These are phyloP conservation scores for Pyricularia grisea DNA, from an alignment of 2,329 filamentous ascomycete species.

Conservation along the genomic window DNA sequence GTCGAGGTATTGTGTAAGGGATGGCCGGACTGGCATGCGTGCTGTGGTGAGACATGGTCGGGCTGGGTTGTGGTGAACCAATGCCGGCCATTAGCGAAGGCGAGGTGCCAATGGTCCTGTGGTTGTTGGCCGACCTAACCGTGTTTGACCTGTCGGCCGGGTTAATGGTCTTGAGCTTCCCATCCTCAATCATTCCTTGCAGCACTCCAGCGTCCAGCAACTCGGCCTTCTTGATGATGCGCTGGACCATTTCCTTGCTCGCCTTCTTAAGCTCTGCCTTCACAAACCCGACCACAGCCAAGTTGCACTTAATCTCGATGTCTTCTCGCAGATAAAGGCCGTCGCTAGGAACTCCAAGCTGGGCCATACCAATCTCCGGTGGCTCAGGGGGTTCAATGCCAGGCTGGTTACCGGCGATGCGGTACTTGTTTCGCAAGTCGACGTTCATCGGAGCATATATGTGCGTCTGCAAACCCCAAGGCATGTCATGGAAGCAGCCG, in stretches of 20 bases:
- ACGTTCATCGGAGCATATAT: conserved; percentile 59
- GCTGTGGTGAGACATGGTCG: conserved; percentile 13
- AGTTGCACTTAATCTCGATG: conserved; percentile 61
- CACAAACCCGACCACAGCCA: conserved; percentile 55
- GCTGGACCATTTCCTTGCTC: conserved; percentile 56
- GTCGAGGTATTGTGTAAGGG: conserved; percentile 31
- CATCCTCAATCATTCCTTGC: conserved; percentile 58
- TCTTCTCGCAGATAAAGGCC: conserved; percentile 62
- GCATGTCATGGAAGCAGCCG: conserved; percentile 63
- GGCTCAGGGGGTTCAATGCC: conserved; percentile 52
- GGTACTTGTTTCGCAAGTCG: conserved; percentile 59
- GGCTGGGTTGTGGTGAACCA: conserved; percentile 18
- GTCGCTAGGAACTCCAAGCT: conserved; percentile 50
- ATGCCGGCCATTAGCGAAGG: conserved; percentile 11
- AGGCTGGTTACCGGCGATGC: conserved; percentile 59
- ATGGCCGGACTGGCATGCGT: conserved; percentile 15
- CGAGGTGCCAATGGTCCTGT: not conserved
- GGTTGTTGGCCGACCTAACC: conserved; percentile 10
- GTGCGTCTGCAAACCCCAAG: conserved; percentile 63
- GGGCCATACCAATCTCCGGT: conserved; percentile 50
- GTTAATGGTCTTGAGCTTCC: conserved; percentile 50
- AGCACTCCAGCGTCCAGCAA: conserved; percentile 56
- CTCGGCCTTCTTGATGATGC: conserved; percentile 64
- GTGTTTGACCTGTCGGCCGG: conserved; percentile 37
- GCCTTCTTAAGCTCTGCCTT: conserved; percentile 58